Base-by-base conservation (phyloP, 2,329 filamentous ascomycete species). In the Fusarium mangiferae region DNA sequence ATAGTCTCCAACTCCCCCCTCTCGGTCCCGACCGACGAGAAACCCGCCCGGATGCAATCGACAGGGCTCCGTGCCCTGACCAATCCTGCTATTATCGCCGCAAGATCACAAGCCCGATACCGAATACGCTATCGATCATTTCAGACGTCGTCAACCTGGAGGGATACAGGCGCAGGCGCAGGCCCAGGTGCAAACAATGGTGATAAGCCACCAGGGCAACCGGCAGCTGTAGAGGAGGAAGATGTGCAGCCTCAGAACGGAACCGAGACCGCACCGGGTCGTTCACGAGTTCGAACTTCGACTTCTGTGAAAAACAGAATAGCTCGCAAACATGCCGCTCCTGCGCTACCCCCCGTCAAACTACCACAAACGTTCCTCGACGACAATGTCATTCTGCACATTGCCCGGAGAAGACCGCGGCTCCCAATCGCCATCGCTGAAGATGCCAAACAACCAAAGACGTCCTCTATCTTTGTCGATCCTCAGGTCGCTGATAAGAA, bases 301-400 rank as follows among this genome's bases (percentile, higher is more conserved):
- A 68, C 74, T 44, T 75, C 78, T 35, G 54, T 77, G 76, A 81
- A 80, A 70, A 78, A 74, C 63, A 80, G 82, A 36, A 76, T 79
- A 57, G 70, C 80, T 62, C 79, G 82, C 59, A 79, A 79, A 59
- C 75, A 80, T 46, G 78, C 77, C 38, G 80, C 82, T 39, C 81
- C 83, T 33, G 83, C 84, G 49, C 74, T 90, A 17, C 88, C 88
- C n/a, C 83, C 85, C 6, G 82, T 89, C 28, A 83, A 86, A 56
- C 81, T 93, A 20, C 90, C 91, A 2, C 80, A 84, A 63, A 87
- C 85, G 80, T 93, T 93, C 70, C 80, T 90, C 60, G 81, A 86
- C 44, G 80, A 83, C 26, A 88, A 88, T 62, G 85, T 93, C 44
- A 78, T 69, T 18, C 63, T 81, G 30, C 77, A 78, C 56, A 35